Evolutionary conservation across 116 monocot genomes (phyloP).

Genomic region (Dioscorea cayenensis): DNA sequence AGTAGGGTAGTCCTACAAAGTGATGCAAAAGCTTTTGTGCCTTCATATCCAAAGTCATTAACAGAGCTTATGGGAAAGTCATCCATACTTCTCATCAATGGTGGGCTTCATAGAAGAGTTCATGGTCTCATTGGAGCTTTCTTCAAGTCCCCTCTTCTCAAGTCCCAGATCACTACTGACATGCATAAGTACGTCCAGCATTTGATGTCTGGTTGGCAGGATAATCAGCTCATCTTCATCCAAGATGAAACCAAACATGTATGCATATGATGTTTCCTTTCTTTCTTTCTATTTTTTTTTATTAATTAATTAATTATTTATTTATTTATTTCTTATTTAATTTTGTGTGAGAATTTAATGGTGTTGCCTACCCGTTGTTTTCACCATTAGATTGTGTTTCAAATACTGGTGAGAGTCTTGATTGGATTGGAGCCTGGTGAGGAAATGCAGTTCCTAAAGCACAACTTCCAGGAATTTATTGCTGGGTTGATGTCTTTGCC

Average conservation of each 20-base stretch:
- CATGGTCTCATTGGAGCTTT: constrained; percentile 79
- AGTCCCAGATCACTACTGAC: constrained; percentile 68
- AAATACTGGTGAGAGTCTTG: constrained; percentile 63
- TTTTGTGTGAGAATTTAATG: background rate
- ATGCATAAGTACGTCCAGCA: constrained; percentile 33
- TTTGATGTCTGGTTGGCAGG: constrained; percentile 45
- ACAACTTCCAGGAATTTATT: constrained; percentile 75
- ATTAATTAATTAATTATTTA: too few species aligned
- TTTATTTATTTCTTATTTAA: background rate
- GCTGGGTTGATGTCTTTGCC: constrained; percentile 82
- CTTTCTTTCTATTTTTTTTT: too few species aligned
- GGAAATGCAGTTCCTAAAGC: constrained; percentile 52
- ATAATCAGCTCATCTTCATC: constrained; percentile 45
- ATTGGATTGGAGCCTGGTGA: constrained; percentile 65
- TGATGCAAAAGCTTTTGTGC: constrained; percentile 63
- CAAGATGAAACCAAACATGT: constrained; percentile 70
- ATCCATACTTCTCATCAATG: constrained; percentile 76
- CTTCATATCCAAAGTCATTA: constrained; percentile 74
- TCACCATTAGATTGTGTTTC: constrained; percentile 55
- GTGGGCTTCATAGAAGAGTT: constrained; percentile 48
- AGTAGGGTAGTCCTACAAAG: constrained; percentile 66
- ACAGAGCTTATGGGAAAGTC: constrained; percentile 82
- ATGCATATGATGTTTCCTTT: background rate
- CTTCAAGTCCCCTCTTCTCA: constrained; percentile 56
- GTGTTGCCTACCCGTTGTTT: background rate